A percentile compares a stretch with the other conserved stretches of the same genome.
phyloP scores from a whole-genome alignment of 2,329 filamentous ascomycete genomes.

The Xylariales sp. region DNA sequence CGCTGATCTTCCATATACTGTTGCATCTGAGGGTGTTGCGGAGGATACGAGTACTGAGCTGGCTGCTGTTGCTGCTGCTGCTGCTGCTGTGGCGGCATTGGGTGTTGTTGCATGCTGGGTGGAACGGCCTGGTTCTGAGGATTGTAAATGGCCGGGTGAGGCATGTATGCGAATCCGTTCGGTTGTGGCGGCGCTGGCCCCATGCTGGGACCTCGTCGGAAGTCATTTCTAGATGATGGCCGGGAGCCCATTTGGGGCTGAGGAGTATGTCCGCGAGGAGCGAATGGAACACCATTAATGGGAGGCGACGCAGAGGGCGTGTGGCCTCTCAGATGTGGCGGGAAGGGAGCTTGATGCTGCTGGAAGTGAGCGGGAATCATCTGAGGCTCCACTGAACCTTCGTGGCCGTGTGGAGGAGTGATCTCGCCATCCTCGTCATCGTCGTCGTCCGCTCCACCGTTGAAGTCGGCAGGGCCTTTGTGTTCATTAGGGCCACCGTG shows the following conservation, averaged over 20 bases:
- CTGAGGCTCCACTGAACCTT: conserved; percentile 42
- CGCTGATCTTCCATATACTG: conserved; percentile 74
- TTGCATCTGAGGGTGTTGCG: conserved; percentile 51
- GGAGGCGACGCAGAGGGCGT: conserved; percentile 87
- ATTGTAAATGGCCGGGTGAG: conserved; percentile 82
- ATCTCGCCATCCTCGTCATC: conserved; percentile 73
- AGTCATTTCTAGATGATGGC: conserved; percentile 75
- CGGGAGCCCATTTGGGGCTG: conserved; percentile 73
- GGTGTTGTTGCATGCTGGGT: conserved; percentile 37
- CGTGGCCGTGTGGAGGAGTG: conserved; percentile 67
- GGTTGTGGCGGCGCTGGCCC: conserved; percentile 58
- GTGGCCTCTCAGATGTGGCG: conserved; percentile 75
- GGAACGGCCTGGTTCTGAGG: conserved; percentile 42
- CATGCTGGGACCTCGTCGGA: conserved; percentile 72
- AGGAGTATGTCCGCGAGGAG: conserved; percentile 73
- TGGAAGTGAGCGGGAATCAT: conserved; percentile 70
- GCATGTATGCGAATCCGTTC: conserved; percentile 79
- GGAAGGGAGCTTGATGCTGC: conserved; percentile 62
- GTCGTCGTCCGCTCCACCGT: conserved; percentile 81
- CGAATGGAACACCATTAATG: conserved; percentile 72
- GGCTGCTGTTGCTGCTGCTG: conserved; percentile 24
- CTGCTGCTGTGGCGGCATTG: conserved; percentile 25
- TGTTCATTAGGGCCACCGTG: conserved; percentile 93
- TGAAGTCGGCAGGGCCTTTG: conserved; percentile 91
- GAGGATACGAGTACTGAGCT: conserved; percentile 24